Evolutionary conservation across 352 stramenopile genomes (phyloP).

Genomic region (Pythium utonaiense): DNA sequence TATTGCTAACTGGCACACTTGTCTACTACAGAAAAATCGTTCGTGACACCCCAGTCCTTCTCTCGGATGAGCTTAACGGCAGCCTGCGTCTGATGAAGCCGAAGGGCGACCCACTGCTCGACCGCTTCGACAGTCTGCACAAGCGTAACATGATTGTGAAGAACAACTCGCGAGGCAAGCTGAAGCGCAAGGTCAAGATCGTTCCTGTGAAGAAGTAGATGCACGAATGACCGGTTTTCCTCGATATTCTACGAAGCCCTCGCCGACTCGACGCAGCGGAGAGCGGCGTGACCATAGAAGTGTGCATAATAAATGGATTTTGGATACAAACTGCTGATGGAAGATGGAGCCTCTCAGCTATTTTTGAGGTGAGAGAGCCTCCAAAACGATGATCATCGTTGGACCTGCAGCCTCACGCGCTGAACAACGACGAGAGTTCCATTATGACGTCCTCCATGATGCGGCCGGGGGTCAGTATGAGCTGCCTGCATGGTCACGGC

Average conservation of each 20-base stretch:
- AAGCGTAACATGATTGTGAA: slow-evolving; percentile 85
- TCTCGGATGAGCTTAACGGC: slow-evolving; percentile 77
- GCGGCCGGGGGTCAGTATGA: slow-evolving; percentile 44
- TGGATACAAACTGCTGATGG: not conserved
- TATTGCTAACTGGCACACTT: slow-evolving; percentile 2
- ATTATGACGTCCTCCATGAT: slow-evolving; percentile 48
- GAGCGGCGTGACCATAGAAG: not conserved
- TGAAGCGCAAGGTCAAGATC: slow-evolving; percentile 76
- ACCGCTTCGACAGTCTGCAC: slow-evolving; percentile 85
- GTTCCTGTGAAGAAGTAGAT: slow-evolving; percentile 76
- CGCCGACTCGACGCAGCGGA: not conserved
- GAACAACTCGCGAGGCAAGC: slow-evolving; percentile 51
- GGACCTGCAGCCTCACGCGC: not conserved
- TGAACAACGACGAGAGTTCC: not conserved
- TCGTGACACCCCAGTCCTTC: slow-evolving; percentile 62
- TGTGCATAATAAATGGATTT: slow-evolving; percentile 6
- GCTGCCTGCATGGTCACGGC: not conserved
- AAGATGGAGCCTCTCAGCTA: not conserved
- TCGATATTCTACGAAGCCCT: not conserved
- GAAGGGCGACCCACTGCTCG: slow-evolving; percentile 74
- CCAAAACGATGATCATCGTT: not conserved
- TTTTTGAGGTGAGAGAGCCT: slow-evolving; percentile 1
- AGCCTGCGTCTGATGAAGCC: slow-evolving; percentile 75
- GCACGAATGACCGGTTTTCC: not conserved
- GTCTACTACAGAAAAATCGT: slow-evolving; percentile 54